Evolutionary conservation across 1,284 basidiomycete genomes (phyloP).

Genomic region (Malassezia arunalokei): DNA sequence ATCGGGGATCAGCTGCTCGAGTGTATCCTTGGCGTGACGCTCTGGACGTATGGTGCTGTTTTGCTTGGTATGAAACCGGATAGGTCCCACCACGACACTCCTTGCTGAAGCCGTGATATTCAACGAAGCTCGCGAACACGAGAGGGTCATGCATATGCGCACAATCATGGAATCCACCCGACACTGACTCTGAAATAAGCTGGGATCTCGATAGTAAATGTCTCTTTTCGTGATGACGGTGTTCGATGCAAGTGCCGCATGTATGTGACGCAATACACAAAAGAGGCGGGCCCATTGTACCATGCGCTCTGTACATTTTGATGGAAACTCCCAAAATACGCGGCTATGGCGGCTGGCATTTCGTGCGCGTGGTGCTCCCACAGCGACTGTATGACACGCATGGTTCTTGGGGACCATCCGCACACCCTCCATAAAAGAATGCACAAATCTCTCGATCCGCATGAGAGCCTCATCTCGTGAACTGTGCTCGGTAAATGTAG

Average conservation of each 20-base stretch:
- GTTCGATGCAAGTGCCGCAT: constrained; percentile 12
- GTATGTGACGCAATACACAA: constrained; percentile 20
- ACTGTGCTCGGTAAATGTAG: background rate
- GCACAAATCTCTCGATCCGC: background rate
- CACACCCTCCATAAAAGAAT: background rate
- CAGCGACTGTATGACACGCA: background rate
- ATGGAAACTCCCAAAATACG: constrained; percentile 10
- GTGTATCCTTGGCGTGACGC: background rate
- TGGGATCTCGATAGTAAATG: constrained; percentile 26
- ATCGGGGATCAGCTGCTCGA: constrained; percentile 16
- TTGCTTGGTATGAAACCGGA: constrained; percentile 2
- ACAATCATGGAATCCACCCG: constrained; percentile 21
- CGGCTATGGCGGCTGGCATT: background rate
- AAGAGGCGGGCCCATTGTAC: constrained; percentile 14
- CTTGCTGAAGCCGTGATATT: constrained; percentile 25
- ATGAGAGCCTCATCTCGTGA: background rate
- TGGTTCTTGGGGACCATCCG: background rate
- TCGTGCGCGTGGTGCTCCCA: background rate
- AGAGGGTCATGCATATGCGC: constrained; percentile 10
- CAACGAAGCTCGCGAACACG: constrained; percentile 12
- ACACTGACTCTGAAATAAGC: constrained; percentile 23
- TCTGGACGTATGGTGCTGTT: background rate
- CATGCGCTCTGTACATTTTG: background rate
- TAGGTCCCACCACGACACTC: constrained; percentile 19
- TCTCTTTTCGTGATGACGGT: constrained; percentile 23